Percentiles rank a stretch among this genome's conserved stretches.
phyloP scores from a whole-genome alignment of 2,329 filamentous ascomycete species.

The Colletotrichum gloeosporioides region DNA sequence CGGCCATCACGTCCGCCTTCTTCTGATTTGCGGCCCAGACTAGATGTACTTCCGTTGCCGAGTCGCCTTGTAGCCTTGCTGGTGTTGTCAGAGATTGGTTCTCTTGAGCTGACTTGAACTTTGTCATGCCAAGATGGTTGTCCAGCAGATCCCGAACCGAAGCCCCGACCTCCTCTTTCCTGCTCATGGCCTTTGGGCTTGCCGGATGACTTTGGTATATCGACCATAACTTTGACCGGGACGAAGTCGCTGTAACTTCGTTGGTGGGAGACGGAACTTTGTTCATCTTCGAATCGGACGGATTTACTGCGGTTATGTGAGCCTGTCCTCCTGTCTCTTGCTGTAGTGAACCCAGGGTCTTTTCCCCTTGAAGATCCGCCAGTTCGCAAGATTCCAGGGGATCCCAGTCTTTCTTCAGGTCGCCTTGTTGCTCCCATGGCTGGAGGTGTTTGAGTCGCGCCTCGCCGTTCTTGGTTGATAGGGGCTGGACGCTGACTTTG shows the following conservation, averaged over 20 bases:
- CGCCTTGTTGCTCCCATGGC: background rate
- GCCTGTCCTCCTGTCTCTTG: background rate
- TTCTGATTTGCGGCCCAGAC: background rate
- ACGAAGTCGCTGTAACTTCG: slow-evolving; percentile 43
- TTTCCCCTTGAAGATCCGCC: background rate
- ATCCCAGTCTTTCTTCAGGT: background rate
- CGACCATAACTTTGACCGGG: slow-evolving; percentile 35
- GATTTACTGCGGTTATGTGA: background rate
- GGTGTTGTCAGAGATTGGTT: background rate
- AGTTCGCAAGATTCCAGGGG: background rate
- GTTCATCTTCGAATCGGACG: background rate
- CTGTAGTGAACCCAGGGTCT: background rate
- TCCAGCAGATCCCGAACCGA: background rate
- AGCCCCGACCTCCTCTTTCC: slow-evolving; percentile 11
- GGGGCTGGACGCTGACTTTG: background rate
- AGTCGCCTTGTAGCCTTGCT: background rate
- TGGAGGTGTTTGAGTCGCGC: background rate
- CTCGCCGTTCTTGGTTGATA: background rate
- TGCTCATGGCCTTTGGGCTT: slow-evolving; percentile 8
- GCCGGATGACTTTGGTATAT: slow-evolving; percentile 30
- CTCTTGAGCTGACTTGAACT: background rate
- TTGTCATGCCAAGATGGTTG: background rate
- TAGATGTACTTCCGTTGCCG: background rate
- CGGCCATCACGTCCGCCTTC: slow-evolving; percentile 12
- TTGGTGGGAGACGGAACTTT: background rate